Base-by-base conservation (phyloP, 2,329 filamentous ascomycete genomes). In the Calycina herbarum region DNA sequence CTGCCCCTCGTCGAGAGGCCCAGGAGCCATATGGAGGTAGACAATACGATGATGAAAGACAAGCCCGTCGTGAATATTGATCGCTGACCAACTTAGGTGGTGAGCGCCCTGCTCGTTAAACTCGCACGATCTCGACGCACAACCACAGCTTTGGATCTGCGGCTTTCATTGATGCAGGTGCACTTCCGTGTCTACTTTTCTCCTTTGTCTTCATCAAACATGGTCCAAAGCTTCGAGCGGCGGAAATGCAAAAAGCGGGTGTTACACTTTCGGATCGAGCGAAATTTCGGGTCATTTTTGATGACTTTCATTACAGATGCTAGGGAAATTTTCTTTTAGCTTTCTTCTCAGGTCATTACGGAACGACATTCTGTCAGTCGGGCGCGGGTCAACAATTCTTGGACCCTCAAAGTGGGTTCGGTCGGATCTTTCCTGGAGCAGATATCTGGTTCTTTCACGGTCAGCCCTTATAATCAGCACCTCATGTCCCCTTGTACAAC, bases 1-100 rank as follows among this genome's bases (percentile, higher is more conserved):
- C 79, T 71, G 78, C 74, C 70, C 75, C 79, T 72, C 79, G 79
- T 72, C 76, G 74, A 70, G 79, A 81, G 20, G 73, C 74, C 66
- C 77, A 79, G 69, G 79, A 81, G 69, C 76, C 79, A 73, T 81
- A 81, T 68, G 77, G 77, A 77, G 76, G 79, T 78, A 76, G 75
- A 75, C 64, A 71, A 69, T 73, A 74, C 72, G 73, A 75, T 71
- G 73, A 76, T 69, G 75, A 76, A 51, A 73, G 72, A 73, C 71
- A 69, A 57, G 72, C 68, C 69, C 72, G 71, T 73, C 74, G 74
- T 71, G 72, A 73, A 70, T 75, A 73, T 73, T 77, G 70, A 76
- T 74, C 72, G 74, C 76, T 77, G 68, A 77, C 74, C 68, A 63
- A 69, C 63, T 68, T 67, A 77, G 75, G 74, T 74, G 73, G 74